Conservation (phyloP, 106 monocot species). For the Alisma plantagoaquatica region DNA sequence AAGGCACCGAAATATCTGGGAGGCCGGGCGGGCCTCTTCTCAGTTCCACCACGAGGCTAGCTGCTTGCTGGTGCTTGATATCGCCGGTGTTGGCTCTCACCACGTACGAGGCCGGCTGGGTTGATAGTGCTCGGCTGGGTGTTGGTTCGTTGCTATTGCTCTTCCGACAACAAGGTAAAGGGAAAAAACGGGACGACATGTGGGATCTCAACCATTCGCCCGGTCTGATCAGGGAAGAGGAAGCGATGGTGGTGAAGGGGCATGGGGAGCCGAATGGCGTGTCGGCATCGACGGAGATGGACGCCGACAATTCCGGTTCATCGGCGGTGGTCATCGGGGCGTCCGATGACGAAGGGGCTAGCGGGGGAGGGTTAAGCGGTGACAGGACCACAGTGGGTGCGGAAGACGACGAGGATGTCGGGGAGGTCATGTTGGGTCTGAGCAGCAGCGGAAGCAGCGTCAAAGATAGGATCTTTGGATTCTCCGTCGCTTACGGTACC, state of each 20-base stretch:
- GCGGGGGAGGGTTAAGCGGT: too few species aligned
- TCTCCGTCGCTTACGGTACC: slow-evolving; percentile 5
- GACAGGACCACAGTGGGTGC: too few species aligned
- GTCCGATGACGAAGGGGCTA: neutral
- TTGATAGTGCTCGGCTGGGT: too few species aligned
- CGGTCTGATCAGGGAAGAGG: neutral
- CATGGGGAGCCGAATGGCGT: neutral
- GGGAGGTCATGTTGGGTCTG: too few species aligned
- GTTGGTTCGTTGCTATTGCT: neutral
- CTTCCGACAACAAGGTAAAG: neutral
- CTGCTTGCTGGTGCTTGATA: too few species aligned
- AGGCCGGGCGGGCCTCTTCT: too few species aligned
- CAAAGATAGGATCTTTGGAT: slow-evolving; percentile 1
- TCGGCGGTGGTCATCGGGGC: neutral
- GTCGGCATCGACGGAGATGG: slow-evolving; percentile 6
- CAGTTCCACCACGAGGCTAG: too few species aligned
- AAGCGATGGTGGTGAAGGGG: neutral
- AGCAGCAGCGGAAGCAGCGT: neutral
- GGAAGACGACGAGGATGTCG: slow-evolving; percentile 2
- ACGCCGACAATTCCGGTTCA: slow-evolving; percentile 12
- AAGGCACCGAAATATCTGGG: too few species aligned
- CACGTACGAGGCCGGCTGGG: too few species aligned
- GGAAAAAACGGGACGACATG: neutral
- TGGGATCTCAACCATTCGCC: slow-evolving; percentile 19
- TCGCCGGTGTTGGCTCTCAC: too few species aligned